A percentile compares a stretch with the other conserved stretches of the same genome.
Evolutionary conservation across 2,329 filamentous ascomycete species (phyloP).

Genomic region (Hymenoscyphus albidus): DNA sequence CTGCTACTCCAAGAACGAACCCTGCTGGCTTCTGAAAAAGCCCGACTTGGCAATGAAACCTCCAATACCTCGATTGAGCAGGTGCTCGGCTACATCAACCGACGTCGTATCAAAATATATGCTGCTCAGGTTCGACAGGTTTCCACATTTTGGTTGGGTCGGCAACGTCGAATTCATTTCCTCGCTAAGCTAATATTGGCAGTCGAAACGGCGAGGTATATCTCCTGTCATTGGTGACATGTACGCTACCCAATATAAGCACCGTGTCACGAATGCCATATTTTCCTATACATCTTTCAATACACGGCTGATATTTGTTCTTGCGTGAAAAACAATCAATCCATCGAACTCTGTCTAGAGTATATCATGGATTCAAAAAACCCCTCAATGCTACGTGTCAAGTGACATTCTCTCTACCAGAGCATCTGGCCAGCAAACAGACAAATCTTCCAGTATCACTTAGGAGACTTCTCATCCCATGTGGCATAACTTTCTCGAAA

Average conservation of each 20-base stretch:
- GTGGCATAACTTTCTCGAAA: not conserved
- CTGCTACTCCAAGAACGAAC: not conserved
- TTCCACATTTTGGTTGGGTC: not conserved
- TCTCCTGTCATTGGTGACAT: constrained; percentile 1
- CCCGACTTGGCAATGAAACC: constrained; percentile 1
- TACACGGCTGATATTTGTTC: not conserved
- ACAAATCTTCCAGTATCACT: not conserved
- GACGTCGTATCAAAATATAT: not conserved
- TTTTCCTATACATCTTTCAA: not conserved
- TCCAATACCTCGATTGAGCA: not conserved
- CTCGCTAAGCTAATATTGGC: not conserved
- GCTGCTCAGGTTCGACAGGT: not conserved
- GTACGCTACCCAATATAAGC: not conserved
- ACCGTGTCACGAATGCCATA: not conserved
- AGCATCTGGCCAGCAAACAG: not conserved
- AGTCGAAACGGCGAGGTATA: not conserved
- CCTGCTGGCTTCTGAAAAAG: not conserved
- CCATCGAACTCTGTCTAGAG: not conserved
- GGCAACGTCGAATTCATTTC: not conserved
- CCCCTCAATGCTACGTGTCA: not conserved
- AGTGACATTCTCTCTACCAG: not conserved
- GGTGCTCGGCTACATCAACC: not conserved
- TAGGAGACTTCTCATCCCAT: constrained; percentile 5
- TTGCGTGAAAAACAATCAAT: not conserved
- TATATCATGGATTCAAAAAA: not conserved